Conservation (phyloP, 202 grass and related monocot genomes). For the Dendrocalamus latiflorus region DNA sequence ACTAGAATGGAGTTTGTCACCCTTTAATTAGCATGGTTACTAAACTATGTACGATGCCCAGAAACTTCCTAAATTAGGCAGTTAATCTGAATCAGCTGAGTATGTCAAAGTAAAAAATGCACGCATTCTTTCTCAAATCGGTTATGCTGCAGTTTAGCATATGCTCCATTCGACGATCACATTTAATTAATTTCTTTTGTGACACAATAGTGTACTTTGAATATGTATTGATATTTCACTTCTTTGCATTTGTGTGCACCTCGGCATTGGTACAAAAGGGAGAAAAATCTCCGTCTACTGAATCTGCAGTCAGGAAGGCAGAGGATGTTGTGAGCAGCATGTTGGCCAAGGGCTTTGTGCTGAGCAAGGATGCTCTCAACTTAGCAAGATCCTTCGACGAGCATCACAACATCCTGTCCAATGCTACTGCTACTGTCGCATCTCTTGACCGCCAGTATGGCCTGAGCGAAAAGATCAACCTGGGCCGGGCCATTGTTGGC, state of each 20-base stretch:
- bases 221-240: background rate
- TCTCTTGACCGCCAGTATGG: conserved; percentile 80
- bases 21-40: background rate
- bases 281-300: conserved; percentile 27
- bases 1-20: background rate
- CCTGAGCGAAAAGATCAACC: conserved; percentile 73
- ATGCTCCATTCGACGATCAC: background rate
- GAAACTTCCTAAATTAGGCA: background rate
- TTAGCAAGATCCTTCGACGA: conserved; percentile 75
- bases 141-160: background rate
- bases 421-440: conserved; percentile 63
- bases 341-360: conserved; percentile 92
- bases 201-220: background rate
- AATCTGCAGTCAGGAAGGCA: conserved; percentile 75
- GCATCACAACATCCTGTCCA: conserved; percentile 72
- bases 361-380: conserved; percentile 84
- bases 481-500: conserved; percentile 62
- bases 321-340: conserved; percentile 97
- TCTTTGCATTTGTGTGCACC: conserved; percentile 21
- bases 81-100: background rate
- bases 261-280: conserved; percentile 27
- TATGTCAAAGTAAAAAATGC: background rate
- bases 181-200: background rate
- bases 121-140: background rate
- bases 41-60: background rate